Percentiles rank a stretch among this genome's conserved stretches.
Conservation (phyloP, 192 early-diverging fungal species). For the Entomortierella parvispora region DNA sequence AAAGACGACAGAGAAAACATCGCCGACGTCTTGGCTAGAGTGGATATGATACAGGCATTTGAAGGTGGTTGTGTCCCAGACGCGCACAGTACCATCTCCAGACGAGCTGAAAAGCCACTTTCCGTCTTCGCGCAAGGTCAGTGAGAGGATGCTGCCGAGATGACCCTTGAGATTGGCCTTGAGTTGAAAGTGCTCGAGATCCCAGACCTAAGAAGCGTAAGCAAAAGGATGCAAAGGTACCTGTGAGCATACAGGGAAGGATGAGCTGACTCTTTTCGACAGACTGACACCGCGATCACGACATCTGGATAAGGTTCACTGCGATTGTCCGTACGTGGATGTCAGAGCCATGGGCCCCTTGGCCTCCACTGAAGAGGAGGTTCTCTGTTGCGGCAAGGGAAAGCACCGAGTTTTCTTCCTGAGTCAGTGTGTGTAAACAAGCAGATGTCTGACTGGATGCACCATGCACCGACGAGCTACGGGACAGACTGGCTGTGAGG, state of each 20-base stretch:
- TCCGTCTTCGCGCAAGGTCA: conserved; percentile 58
- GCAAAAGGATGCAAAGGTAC: no score
- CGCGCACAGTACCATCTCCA: conserved; percentile 77
- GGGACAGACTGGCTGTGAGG: conserved; percentile 43
- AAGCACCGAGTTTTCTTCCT: conserved; percentile 68
- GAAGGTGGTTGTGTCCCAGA: conserved; percentile 73
- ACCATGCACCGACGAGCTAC: conserved; percentile 21
- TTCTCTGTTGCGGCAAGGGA: conserved; percentile 67
- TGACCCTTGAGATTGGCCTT: conserved; percentile 61
- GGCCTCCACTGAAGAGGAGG: conserved; percentile 75
- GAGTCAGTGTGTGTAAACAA: conserved; percentile 62
- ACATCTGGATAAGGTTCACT: conserved; percentile 4
- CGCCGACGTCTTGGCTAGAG: conserved; percentile 77
- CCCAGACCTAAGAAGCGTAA: conserved; percentile 68
- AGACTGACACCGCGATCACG: conserved; percentile 25
- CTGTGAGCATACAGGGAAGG: background rate
- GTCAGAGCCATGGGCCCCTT: conserved; percentile 59
- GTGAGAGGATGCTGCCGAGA: conserved; percentile 57
- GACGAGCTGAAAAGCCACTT: conserved; percentile 64
- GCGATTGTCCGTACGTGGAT: conserved; percentile 63
- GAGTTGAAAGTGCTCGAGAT: conserved; percentile 60
- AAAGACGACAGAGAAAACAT: conserved; percentile 74
- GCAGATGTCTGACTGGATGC: conserved; percentile 11
- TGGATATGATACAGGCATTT: conserved; percentile 70
- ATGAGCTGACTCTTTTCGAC: no score